A percentile compares a stretch with the other conserved stretches of the same genome.
Conservation (phyloP, 495 filamentous ascomycete genomes). For the Tetracladium setigerum region DNA sequence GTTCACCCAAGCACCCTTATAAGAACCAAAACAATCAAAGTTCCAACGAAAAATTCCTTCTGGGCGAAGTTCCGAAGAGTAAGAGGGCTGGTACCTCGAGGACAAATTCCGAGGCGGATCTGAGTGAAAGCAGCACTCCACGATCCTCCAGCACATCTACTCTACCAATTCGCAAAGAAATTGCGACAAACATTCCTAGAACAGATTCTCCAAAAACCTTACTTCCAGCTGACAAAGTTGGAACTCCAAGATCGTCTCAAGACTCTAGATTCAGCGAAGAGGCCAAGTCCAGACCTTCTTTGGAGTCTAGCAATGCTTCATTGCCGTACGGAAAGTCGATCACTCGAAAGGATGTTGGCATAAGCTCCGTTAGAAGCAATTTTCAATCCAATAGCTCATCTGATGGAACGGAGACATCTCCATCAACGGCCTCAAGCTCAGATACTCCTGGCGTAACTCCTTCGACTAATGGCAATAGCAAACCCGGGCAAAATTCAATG, state of each 20-base stretch:
- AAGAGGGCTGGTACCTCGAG: conserved; percentile 54
- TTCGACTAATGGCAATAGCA: conserved; percentile 34
- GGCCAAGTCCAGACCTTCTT: conserved; percentile 31
- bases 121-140: conserved; percentile 6
- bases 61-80: conserved; percentile 67
- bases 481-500: conserved; percentile 15
- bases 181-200: conserved; percentile 1
- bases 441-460: conserved; percentile 19
- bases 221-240: conserved; percentile 27
- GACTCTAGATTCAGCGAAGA: conserved; percentile 40
- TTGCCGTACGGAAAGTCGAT: conserved; percentile 28
- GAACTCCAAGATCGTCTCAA: conserved; percentile 40
- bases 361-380: conserved; percentile 10
- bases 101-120: conserved; percentile 54
- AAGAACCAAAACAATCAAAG: conserved; percentile 19
- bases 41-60: conserved; percentile 52
- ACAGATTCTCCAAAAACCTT: conserved; percentile 15
- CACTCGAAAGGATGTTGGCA: conserved; percentile 36
- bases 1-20: conserved; percentile 14
- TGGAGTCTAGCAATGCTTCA: conserved; percentile 28
- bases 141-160: conserved; percentile 2
- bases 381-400: conserved; percentile 15
- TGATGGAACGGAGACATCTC: conserved; percentile 16
- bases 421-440: conserved; percentile 20
- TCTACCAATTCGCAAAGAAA: conserved; percentile 11